Percentiles rank a stretch among this genome's conserved stretches.
Evolutionary conservation across 306 rosid species (phyloP).

Genomic region (Rosa chinensis): DNA sequence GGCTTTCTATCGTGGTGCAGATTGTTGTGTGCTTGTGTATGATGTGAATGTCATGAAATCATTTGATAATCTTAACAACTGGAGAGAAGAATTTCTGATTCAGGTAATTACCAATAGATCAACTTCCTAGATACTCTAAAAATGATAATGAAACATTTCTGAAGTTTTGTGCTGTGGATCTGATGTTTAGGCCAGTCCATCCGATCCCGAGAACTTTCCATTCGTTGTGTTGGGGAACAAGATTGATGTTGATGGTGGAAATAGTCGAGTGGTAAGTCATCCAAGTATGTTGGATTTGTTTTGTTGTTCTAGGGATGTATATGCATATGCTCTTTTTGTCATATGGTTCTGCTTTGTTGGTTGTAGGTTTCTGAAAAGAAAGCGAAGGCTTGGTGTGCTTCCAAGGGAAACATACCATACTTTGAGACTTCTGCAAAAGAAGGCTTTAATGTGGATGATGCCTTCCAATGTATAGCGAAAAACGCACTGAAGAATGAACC

Average conservation of each 20-base stretch:
- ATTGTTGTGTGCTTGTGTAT: conserved; percentile 97
- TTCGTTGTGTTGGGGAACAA: conserved; percentile 99
- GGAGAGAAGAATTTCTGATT: conserved; percentile 98
- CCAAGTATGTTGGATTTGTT: not conserved
- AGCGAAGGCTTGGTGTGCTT: conserved; percentile 99
- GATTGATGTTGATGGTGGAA: conserved; percentile 96
- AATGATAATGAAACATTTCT: conserved; percentile 4
- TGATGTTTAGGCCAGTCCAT: conserved; percentile 92
- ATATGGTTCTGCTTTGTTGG: conserved; percentile 15
- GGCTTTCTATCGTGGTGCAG: conserved; percentile 99
- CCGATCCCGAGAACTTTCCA: conserved; percentile 97
- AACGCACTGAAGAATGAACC: conserved; percentile 99
- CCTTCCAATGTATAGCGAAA: conserved; percentile 96
- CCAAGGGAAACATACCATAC: conserved; percentile 97
- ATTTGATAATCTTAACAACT: conserved; percentile 92
- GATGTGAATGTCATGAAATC: conserved; percentile 98
- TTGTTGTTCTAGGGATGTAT: conserved; percentile 14
- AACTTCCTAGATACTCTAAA: not conserved
- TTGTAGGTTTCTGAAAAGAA: conserved; percentile 95
- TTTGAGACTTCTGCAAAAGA: conserved; percentile 99
- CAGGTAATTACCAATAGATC: conserved; percentile 52
- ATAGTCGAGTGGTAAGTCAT: conserved; percentile 88
- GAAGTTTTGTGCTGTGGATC: conserved; percentile 16
- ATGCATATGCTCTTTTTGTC: conserved; percentile 3
- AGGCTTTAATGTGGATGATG: conserved; percentile 97